A percentile compares a stretch with the other conserved stretches of the same genome.
Evolutionary conservation across 192 early-diverging fungal genomes (phyloP).

Genomic region (Gorgonomyces haynaldii): DNA sequence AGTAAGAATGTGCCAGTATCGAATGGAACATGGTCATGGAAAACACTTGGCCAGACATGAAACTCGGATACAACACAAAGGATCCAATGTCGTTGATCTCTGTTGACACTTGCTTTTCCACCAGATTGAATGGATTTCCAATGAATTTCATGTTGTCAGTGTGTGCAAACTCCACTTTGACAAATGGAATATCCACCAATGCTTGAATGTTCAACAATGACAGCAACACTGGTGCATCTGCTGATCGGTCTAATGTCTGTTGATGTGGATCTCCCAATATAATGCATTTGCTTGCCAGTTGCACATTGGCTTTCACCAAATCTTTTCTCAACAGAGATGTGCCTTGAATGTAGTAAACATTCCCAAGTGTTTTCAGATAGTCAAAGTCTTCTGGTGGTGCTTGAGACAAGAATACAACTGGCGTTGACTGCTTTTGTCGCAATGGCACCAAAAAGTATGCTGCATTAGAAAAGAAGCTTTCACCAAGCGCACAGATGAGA

Average conservation of each 20-base stretch:
- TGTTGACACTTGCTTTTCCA: slow-evolving; percentile 37
- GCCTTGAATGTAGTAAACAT: slow-evolving; percentile 44
- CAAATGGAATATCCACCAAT: slow-evolving; percentile 28
- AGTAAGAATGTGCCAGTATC: slow-evolving; percentile 60
- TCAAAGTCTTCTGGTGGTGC: slow-evolving; percentile 30
- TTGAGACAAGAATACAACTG: slow-evolving; percentile 48
- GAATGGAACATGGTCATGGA: slow-evolving; percentile 60
- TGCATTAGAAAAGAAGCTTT: slow-evolving; percentile 50
- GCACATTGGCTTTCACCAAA: slow-evolving; percentile 43
- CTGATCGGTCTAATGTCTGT: slow-evolving; percentile 27
- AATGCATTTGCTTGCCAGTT: slow-evolving; percentile 38
- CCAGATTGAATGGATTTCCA: slow-evolving; percentile 47
- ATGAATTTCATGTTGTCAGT: slow-evolving; percentile 65
- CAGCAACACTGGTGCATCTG: slow-evolving; percentile 55
- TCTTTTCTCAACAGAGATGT: slow-evolving; percentile 47
- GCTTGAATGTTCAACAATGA: slow-evolving; percentile 51
- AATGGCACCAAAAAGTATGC: slow-evolving; percentile 54
- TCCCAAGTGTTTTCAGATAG: slow-evolving; percentile 34
- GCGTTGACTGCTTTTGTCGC: slow-evolving; percentile 42
- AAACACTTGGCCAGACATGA: slow-evolving; percentile 62
- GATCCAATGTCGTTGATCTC: slow-evolving; percentile 18
- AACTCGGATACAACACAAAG: slow-evolving; percentile 56
- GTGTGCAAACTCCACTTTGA: slow-evolving; percentile 61
- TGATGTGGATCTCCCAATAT: slow-evolving; percentile 36
- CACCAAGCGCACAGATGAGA: slow-evolving; percentile 47